A percentile compares a stretch with the other conserved stretches of the same genome.
Conservation (phyloP, 1,284 basidiomycete species). For the Cutaneotrichosporon cyanovorans region DNA sequence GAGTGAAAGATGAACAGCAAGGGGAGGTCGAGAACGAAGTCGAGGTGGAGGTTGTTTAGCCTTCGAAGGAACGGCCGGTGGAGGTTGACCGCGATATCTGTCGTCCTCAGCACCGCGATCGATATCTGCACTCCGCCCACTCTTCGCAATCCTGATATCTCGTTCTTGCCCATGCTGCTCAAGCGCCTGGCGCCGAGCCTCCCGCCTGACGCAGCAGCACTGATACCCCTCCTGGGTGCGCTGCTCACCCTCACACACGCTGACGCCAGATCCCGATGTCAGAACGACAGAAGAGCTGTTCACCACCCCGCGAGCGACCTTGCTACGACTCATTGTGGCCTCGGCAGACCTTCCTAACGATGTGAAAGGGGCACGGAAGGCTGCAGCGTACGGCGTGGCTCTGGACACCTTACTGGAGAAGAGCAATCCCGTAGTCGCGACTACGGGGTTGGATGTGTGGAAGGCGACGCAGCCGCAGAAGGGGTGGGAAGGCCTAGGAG, state of each 20-base stretch:
- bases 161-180: constrained; percentile 28
- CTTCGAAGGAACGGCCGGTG: too few species aligned
- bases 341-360: background rate
- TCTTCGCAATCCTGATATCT: constrained; percentile 9
- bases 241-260: background rate
- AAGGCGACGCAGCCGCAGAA: background rate
- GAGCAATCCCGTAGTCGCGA: background rate
- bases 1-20: too few species aligned
- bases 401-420: constrained; percentile 20
- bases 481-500: constrained; percentile 33
- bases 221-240: constrained; percentile 31
- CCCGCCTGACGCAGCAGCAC: constrained; percentile 18
- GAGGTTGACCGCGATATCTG: too few species aligned
- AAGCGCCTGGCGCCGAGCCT: constrained; percentile 27
- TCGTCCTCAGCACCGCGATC: too few species aligned
- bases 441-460: background rate
- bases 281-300: constrained; percentile 38
- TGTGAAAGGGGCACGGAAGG: background rate
- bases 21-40: too few species aligned
- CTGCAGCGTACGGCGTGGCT: background rate
- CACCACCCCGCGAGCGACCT: constrained; percentile 20
- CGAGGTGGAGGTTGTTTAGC: too few species aligned
- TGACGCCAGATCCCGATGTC: constrained; percentile 16
- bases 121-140: too few species aligned
- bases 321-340: constrained; percentile 15